phyloP scores from a whole-genome alignment of 1,139 yeast species.

The Candida tetrigidarum region DNA sequence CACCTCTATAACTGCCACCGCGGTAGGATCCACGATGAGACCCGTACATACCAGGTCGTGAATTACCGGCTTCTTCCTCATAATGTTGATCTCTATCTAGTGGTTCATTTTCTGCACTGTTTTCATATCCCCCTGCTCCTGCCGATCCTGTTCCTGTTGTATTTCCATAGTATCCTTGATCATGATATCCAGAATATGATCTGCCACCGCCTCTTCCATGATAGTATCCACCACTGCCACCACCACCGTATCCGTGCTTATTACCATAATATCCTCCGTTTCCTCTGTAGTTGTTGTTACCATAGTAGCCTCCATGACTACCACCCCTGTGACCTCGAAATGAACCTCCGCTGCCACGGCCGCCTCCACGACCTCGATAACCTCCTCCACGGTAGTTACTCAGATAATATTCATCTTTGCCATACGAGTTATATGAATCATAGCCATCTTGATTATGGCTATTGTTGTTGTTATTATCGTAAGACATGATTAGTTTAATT shows the following conservation, averaged over 20 bases:
- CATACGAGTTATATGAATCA: slow-evolving; percentile 7
- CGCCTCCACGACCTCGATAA: slow-evolving; percentile 10
- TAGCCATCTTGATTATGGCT: slow-evolving; percentile 9
- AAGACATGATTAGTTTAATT: slow-evolving; percentile 1
- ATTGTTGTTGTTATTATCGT: slow-evolving; percentile 4
- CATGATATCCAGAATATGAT: slow-evolving; percentile 3
- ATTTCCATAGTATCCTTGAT: slow-evolving; percentile 5
- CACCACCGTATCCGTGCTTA: slow-evolving; percentile 7
- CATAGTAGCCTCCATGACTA: slow-evolving; percentile 10
- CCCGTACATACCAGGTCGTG: slow-evolving; percentile 3
- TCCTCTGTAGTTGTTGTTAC: slow-evolving; percentile 7
- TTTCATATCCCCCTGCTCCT: neutral
- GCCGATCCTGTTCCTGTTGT: neutral
- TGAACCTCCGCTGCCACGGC: slow-evolving; percentile 24
- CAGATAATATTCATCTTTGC: slow-evolving; percentile 12
- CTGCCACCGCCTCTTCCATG: slow-evolving; percentile 6
- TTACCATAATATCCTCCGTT: slow-evolving; percentile 8
- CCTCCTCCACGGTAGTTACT: slow-evolving; percentile 19
- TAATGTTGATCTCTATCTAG: neutral
- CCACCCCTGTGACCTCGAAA: slow-evolving; percentile 19
- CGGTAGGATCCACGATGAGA: slow-evolving; percentile 9
- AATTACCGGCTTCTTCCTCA: neutral
- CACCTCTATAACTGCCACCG: slow-evolving; percentile 11
- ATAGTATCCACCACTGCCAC: slow-evolving; percentile 9
- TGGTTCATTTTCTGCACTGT: neutral